Conservation (phyloP, 345 rosid species). For the Corchorus capsularis region DNA sequence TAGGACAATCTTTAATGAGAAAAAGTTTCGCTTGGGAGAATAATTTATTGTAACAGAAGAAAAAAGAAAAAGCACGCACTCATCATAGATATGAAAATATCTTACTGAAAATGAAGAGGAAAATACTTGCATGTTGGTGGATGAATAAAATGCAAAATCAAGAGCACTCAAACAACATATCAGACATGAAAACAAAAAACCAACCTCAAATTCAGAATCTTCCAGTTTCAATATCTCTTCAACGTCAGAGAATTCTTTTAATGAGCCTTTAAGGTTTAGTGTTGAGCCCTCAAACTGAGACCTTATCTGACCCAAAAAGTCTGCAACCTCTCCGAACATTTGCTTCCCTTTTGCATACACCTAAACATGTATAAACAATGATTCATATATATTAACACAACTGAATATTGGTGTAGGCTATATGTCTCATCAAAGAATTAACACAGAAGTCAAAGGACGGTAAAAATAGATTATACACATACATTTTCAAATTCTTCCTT, state of each 20-base stretch:
- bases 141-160: background rate
- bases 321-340: conserved; percentile 59
- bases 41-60: background rate
- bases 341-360: conserved; percentile 56
- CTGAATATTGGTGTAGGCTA: background rate
- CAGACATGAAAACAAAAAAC: conserved; percentile 25
- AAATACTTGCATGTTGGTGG: conserved; percentile 1
- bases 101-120: background rate
- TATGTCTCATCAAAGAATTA: conserved; percentile 4
- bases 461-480: conserved; percentile 28
- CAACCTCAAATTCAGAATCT: conserved; percentile 63
- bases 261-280: conserved; percentile 47
- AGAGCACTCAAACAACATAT: background rate
- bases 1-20: too few species aligned
- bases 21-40: conserved; percentile 3
- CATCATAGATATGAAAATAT: background rate
- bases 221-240: conserved; percentile 73
- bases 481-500: conserved; percentile 62
- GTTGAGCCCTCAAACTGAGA: conserved; percentile 43
- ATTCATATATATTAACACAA: background rate
- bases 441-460: background rate
- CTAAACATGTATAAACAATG: conserved; percentile 36
- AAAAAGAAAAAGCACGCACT: background rate
- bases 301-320: conserved; percentile 53
- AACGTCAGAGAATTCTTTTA: conserved; percentile 51